These are phyloP conservation scores for Nicotiana tabacum DNA, from an alignment of 257 asterid species.

Conservation along the genomic window DNA sequence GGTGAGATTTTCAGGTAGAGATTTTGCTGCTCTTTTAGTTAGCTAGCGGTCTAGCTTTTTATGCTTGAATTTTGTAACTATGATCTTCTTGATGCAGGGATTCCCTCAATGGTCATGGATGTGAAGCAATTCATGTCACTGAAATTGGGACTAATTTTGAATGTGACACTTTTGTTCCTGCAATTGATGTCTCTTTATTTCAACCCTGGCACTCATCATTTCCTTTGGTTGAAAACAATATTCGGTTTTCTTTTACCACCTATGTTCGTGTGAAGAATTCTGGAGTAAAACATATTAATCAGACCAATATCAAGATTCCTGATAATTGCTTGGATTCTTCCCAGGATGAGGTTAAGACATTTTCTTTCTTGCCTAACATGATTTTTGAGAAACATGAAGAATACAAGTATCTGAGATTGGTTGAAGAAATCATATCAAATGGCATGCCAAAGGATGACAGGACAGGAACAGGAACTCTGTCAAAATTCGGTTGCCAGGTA, in stretches of 20 bases:
- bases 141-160: conserved; percentile 54
- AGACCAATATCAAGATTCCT: conserved; percentile 4
- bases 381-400: conserved; percentile 83
- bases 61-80: no score
- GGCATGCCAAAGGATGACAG: conserved; percentile 76
- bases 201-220: conserved; percentile 85
- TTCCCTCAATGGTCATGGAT: conserved; percentile 63
- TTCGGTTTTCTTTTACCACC: conserved; percentile 49
- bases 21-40: no score
- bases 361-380: conserved; percentile 60
- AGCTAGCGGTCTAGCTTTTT: no score
- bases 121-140: conserved; percentile 83
- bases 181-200: conserved; percentile 55
- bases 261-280: conserved; percentile 55
- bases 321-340: conserved; percentile 23
- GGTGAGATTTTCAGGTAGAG: conserved; percentile 74
- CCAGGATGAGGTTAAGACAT: conserved; percentile 35
- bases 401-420: conserved; percentile 62
- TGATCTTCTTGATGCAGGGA: conserved; percentile 46
- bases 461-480: conserved; percentile 85
- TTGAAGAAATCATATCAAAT: conserved; percentile 66
- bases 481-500: conserved; percentile 95
- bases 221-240: conserved; percentile 54
- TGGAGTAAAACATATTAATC: conserved; percentile 12
- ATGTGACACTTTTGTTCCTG: conserved; percentile 82